Base-by-base conservation (phyloP, 2,329 filamentous ascomycete species). In the Teratosphaeria pseudoeucalypti region DNA sequence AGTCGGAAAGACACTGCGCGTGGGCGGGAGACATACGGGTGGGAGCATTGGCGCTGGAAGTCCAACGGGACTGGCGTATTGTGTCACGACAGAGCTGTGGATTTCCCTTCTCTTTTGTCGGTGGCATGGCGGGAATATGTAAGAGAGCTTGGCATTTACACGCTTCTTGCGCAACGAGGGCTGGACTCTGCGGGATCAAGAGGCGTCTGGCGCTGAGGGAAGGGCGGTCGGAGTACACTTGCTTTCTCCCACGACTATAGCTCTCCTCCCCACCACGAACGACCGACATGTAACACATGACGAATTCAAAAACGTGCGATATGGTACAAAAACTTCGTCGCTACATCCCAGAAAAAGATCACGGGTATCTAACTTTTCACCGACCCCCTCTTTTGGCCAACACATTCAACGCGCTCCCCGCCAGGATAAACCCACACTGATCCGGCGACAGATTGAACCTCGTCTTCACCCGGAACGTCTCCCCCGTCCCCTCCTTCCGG, bases 391-490 rank as follows among this genome's bases (percentile, higher is more conserved):
- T 23, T 23, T 23, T 23, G 54, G 91, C 88, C 68, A 99, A 76
- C 74, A 97, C 72, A 76, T 99, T 99, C 76, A 99, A 75, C 52
- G 94, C 94, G 74, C 90, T 96, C 2, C 94, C 94, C 0, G 94
- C 94, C 56, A 99, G 79, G 64, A 99, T 90, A 71, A 97, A 99
- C 0, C 82, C 85, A 62, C 89, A 89, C 80, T 99, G 94, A 73
- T 96, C 94, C 77, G 87, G 83, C 71, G 85, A 95, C 62, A 99
- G 81, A 12, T 89, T 90, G 73, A 96, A 92, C 76, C 85, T 89
- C n/a, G 91, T 91, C 55, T 84, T 82, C 61, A 99, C 82, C 47
- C 82, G 72, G 55, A 89, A 74, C 73, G 84, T 82, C 72, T 87
- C 83, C 1, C 65, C 68, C 9, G 88, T 89, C 34, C 71, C 69